Percentiles rank a stretch among this genome's conserved stretches.
phyloP scores from a whole-genome alignment of 2,329 filamentous ascomycete genomes.

The Aureobasidium subglaciale region DNA sequence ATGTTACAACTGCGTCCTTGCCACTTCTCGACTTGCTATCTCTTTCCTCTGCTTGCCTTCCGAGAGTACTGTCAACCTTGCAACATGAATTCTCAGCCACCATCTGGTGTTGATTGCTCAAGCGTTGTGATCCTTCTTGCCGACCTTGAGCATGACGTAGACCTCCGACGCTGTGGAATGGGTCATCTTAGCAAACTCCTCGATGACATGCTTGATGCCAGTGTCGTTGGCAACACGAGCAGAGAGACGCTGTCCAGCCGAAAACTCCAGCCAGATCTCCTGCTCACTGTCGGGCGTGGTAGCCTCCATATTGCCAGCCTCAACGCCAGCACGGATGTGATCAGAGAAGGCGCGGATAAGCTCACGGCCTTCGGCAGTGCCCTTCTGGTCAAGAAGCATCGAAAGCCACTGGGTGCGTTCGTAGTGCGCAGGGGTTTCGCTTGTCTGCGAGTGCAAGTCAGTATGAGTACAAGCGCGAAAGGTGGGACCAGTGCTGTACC shows the following conservation, averaged over 20 bases:
- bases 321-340: background rate
- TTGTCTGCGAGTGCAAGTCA: background rate
- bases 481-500: no score
- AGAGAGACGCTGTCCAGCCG: background rate
- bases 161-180: background rate
- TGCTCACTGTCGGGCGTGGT: background rate
- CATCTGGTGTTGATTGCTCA: background rate
- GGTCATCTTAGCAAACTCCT: background rate
- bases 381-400: background rate
- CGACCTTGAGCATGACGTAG: background rate
- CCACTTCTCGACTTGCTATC: no score
- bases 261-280: background rate
- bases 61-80: no score
- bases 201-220: background rate
- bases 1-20: no score
- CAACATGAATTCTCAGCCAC: no score
- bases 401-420: background rate
- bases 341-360: background rate
- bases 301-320: background rate
- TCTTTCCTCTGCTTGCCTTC: no score
- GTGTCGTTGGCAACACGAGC: background rate
- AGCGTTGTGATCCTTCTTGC: background rate
- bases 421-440: background rate
- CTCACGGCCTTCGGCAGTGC: background rate
- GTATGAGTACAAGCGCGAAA: background rate